These are phyloP conservation scores for Mucor irregularis DNA, from an alignment of 371 early-diverging fungal species.

Conservation along the genomic window DNA sequence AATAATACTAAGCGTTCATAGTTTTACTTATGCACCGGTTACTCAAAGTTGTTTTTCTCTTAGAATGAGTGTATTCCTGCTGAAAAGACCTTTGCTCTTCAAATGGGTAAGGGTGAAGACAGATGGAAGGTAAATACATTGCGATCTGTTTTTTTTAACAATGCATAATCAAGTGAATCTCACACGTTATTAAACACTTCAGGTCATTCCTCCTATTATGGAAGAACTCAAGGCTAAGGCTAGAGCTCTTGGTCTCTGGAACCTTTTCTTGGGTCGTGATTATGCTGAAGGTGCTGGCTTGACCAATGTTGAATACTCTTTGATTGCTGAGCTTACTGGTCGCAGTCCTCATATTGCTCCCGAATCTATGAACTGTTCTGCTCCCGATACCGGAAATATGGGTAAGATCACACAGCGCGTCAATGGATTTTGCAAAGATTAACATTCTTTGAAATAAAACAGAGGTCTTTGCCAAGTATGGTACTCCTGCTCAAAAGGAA, in stretches of 20 bases:
- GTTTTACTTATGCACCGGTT: not conserved
- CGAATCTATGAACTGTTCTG: slow-evolving; percentile 89
- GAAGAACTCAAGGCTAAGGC: slow-evolving; percentile 91
- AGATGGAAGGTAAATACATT: slow-evolving; percentile 72
- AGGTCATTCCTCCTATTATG: slow-evolving; percentile 79
- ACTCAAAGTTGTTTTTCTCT: not conserved
- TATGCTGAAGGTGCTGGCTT: slow-evolving; percentile 84
- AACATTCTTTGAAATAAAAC: not conserved
- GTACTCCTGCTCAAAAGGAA: slow-evolving; percentile 80
- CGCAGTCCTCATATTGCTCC: slow-evolving; percentile 77
- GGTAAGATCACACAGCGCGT: slow-evolving; percentile 6
- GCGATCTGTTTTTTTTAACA: too few species aligned
- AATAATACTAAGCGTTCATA: too few species aligned
- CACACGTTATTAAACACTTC: not conserved
- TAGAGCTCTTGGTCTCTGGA: slow-evolving; percentile 91
- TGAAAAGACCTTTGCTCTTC: slow-evolving; percentile 71
- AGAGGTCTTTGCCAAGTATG: slow-evolving; percentile 96
- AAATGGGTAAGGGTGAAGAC: slow-evolving; percentile 73
- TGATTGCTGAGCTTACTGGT: slow-evolving; percentile 89
- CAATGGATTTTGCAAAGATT: too few species aligned
- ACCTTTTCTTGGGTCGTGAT: slow-evolving; percentile 83
- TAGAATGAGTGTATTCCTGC: slow-evolving; percentile 96
- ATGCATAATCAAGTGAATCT: too few species aligned
- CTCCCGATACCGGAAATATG: slow-evolving; percentile 99
- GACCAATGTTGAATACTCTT: slow-evolving; percentile 92